Conservation (phyloP, 169 alveolate species). For the Plasmodium berghei region DNA sequence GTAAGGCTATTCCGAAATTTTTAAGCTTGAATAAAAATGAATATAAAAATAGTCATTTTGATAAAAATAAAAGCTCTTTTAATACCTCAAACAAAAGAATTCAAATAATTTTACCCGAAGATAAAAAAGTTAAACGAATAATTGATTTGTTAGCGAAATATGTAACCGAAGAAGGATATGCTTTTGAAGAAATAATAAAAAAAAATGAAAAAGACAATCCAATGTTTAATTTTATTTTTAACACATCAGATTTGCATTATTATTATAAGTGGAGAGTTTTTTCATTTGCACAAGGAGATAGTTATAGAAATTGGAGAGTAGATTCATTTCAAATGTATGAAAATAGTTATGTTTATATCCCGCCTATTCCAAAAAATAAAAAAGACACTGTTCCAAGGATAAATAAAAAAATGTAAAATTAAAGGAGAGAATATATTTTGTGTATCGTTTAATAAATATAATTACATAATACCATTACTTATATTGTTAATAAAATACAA, state of each 20-base stretch:
- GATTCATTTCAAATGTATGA: conserved; percentile 72
- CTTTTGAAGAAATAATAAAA: conserved; percentile 71
- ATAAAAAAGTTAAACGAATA: conserved; percentile 73
- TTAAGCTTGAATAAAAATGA: conserved; percentile 18
- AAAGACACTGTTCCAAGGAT: conserved; percentile 17
- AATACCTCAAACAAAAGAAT: conserved; percentile 52
- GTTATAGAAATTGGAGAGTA: conserved; percentile 74
- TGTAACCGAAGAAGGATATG: conserved; percentile 79
- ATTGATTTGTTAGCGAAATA: conserved; percentile 83
- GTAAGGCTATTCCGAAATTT: conserved; percentile 69
- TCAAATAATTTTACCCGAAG: conserved; percentile 80
- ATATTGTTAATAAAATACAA: too few species aligned
- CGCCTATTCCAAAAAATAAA: conserved; percentile 41
- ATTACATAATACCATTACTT: too few species aligned
- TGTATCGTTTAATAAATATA: too few species aligned
- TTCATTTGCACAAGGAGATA: conserved; percentile 76
- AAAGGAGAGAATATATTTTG: background rate
- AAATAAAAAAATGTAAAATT: conserved; percentile 17
- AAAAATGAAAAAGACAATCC: conserved; percentile 56
- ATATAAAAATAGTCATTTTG: conserved; percentile 5
- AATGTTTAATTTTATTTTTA: conserved; percentile 47
- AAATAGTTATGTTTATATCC: conserved; percentile 69
- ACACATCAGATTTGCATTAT: conserved; percentile 55
- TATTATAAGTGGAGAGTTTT: conserved; percentile 75
- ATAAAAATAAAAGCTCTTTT: conserved; percentile 13